These are phyloP conservation scores for Gynochthodes officinalis DNA, from an alignment of 257 asterid genomes.

Conservation along the genomic window DNA sequence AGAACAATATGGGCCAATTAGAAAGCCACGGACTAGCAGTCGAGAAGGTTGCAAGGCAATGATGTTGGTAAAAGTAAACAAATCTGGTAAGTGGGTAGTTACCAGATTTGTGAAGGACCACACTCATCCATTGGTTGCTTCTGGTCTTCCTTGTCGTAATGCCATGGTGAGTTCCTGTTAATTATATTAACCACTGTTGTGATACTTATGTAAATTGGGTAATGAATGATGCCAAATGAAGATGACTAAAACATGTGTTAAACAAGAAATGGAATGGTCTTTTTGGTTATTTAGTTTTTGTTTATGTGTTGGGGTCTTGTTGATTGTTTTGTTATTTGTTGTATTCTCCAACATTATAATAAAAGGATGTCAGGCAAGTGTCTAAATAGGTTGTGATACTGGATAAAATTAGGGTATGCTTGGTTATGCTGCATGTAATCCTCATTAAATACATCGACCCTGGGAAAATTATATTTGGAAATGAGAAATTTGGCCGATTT, in stretches of 20 bases:
- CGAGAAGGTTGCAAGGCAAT: conserved; percentile 62
- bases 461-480: background rate
- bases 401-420: background rate
- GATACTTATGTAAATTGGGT: background rate
- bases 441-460: background rate
- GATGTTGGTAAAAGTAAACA: conserved; percentile 44
- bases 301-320: background rate
- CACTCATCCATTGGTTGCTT: conserved; percentile 29
- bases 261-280: background rate
- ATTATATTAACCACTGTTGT: background rate
- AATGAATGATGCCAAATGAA: background rate
- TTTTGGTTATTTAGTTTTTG: background rate
- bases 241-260: background rate
- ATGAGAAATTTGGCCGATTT: background rate
- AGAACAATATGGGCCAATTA: conserved; percentile 28
- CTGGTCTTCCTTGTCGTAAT: conserved; percentile 19
- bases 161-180: conserved; percentile 23
- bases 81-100: conserved; percentile 40
- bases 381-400: background rate
- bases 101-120: conserved; percentile 40
- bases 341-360: background rate
- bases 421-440: background rate
- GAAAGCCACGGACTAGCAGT: conserved; percentile 37
- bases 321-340: background rate
- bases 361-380: background rate